These are phyloP conservation scores for Suhomyces coccinellae DNA, from an alignment of 1,139 yeast species.

Conservation along the genomic window DNA sequence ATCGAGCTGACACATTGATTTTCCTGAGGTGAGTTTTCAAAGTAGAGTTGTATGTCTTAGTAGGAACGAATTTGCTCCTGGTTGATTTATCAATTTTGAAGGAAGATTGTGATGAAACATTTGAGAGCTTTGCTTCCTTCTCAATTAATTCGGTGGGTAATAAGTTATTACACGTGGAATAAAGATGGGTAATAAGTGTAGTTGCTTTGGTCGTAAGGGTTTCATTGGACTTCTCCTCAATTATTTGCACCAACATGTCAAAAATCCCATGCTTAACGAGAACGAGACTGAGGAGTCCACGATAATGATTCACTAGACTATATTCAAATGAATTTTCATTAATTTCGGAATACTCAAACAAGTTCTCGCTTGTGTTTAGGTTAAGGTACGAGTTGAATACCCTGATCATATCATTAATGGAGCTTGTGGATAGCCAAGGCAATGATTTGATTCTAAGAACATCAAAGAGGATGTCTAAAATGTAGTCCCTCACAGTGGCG, in stretches of 20 bases:
- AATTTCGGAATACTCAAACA: constrained; percentile 1
- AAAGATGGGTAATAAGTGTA: constrained; percentile 60
- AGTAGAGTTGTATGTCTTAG: constrained; percentile 21
- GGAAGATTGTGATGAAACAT: constrained; percentile 15
- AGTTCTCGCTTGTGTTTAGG: background rate
- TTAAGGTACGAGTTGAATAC: constrained; percentile 8
- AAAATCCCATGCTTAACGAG: constrained; percentile 59
- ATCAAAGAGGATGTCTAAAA: constrained; percentile 73
- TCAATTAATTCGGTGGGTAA: constrained; percentile 44
- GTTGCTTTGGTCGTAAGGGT: constrained; percentile 60
- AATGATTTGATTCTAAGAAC: constrained; percentile 60
- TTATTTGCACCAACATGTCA: constrained; percentile 46
- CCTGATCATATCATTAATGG: constrained; percentile 34
- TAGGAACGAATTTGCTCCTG: constrained; percentile 25
- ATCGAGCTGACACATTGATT: constrained; percentile 20
- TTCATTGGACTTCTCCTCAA: constrained; percentile 49
- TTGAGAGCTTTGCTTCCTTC: constrained; percentile 13
- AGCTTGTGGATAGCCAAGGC: constrained; percentile 52
- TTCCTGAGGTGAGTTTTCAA: constrained; percentile 9
- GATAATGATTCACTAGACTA: constrained; percentile 54
- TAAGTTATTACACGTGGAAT: constrained; percentile 53
- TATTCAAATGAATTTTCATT: constrained; percentile 13
- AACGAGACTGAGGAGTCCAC: constrained; percentile 56
- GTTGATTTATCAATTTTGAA: constrained; percentile 50
- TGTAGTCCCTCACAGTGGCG: constrained; percentile 54